phyloP scores from a whole-genome alignment of 352 stramenopile species.

The Phytophthora pini region DNA sequence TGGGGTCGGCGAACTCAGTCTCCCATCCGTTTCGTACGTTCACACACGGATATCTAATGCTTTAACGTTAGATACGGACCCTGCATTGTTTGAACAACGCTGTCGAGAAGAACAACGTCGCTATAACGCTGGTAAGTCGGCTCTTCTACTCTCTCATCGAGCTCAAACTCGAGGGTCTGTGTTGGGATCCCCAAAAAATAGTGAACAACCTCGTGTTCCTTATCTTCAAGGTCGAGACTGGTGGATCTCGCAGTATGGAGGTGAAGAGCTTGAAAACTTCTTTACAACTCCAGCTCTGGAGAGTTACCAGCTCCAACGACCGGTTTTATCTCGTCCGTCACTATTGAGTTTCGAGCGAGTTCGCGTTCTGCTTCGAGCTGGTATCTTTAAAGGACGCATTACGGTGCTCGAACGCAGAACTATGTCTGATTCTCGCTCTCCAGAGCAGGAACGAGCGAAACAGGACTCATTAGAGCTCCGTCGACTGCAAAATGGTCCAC shows the following conservation, averaged over 20 bases:
- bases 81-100: conserved; percentile 57
- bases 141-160: conserved; percentile 39
- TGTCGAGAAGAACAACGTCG: conserved; percentile 56
- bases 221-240: conserved; percentile 74
- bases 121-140: conserved; percentile 54
- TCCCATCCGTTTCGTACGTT: conserved; percentile 37
- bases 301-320: conserved; percentile 73
- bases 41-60: conserved; percentile 21
- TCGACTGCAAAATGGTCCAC: conserved; percentile 45
- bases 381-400: conserved; percentile 86
- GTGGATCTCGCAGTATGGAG: conserved; percentile 73
- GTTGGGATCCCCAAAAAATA: conserved; percentile 14
- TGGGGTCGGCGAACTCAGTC: conserved; percentile 56
- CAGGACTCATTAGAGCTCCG: conserved; percentile 31
- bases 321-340: conserved; percentile 62
- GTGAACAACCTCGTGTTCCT: conserved; percentile 32
- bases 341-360: conserved; percentile 61
- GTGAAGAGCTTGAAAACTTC: conserved; percentile 84
- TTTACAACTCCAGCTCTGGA: conserved; percentile 76
- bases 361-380: conserved; percentile 63
- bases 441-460: conserved; percentile 30
- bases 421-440: conserved; percentile 16
- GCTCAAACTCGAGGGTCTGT: background rate
- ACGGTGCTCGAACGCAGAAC: conserved; percentile 49
- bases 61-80: conserved; percentile 37